These are phyloP conservation scores for Agarophyton chilense DNA, from an alignment of 23 red algal species.

Conservation along the genomic window DNA sequence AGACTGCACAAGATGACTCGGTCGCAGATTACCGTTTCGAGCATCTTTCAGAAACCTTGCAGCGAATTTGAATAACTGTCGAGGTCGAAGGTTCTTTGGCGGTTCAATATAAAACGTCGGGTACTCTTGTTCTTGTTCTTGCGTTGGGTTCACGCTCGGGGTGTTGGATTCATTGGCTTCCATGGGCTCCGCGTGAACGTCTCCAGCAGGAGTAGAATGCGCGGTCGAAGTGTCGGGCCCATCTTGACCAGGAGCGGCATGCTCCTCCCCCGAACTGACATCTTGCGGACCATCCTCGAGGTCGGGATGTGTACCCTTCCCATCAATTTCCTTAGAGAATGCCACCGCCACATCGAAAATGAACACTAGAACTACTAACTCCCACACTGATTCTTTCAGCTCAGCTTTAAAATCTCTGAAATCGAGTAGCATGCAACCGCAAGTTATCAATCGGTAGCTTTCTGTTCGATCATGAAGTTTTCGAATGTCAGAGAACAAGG, in stretches of 20 bases:
- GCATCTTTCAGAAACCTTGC: background rate
- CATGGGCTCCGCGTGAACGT: background rate
- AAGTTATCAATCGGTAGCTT: background rate
- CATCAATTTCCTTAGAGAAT: conserved; percentile 31
- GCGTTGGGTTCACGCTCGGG: background rate
- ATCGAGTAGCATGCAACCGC: background rate
- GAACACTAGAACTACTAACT: conserved; percentile 5
- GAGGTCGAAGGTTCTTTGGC: background rate
- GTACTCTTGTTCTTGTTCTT: background rate
- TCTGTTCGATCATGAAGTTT: conserved; percentile 22
- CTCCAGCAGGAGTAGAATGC: background rate
- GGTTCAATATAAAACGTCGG: background rate
- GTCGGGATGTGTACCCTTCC: background rate
- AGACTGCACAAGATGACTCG: background rate
- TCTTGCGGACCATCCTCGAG: background rate
- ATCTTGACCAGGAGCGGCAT: background rate
- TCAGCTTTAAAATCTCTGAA: background rate
- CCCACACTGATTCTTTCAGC: conserved; percentile 3
- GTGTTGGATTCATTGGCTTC: background rate
- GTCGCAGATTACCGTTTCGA: background rate
- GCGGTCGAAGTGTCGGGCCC: background rate
- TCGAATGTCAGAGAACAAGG: conserved; percentile 5
- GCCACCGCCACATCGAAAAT: conserved; percentile 6
- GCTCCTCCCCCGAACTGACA: background rate
- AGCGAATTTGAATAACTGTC: background rate